These are phyloP conservation scores for Sporothrix euskadiensis DNA, from an alignment of 2,329 filamentous ascomycete species.

Conservation along the genomic window DNA sequence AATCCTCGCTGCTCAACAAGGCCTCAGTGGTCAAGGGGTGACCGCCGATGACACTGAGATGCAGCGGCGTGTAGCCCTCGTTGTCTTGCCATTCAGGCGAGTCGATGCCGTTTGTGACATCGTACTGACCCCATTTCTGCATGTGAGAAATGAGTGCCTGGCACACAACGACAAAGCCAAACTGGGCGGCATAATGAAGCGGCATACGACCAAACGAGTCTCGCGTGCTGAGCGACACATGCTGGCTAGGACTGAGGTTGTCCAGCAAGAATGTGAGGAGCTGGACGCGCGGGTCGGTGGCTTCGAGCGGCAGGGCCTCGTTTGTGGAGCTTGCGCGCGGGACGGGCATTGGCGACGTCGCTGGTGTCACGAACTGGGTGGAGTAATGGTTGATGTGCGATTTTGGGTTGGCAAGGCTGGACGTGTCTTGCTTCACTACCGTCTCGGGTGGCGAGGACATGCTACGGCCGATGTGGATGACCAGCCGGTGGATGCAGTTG, in stretches of 20 bases:
- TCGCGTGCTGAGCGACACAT: conserved; percentile 63
- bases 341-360: conserved; percentile 65
- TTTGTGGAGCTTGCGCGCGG: conserved; percentile 63
- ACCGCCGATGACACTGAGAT: conserved; percentile 88
- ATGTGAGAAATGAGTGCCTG: conserved; percentile 84
- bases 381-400: conserved; percentile 55
- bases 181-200: conserved; percentile 91
- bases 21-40: conserved; percentile 83
- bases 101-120: conserved; percentile 83
- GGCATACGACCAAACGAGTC: conserved; percentile 83
- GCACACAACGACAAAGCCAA: conserved; percentile 89
- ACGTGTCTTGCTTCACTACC: conserved; percentile 56
- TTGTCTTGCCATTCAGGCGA: conserved; percentile 86
- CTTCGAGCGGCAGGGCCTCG: conserved; percentile 65
- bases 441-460: conserved; percentile 48
- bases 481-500: conserved; percentile 88
- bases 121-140: conserved; percentile 84
- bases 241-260: conserved; percentile 66
- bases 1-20: conserved; percentile 77
- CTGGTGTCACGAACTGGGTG: conserved; percentile 76
- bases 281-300: conserved; percentile 74
- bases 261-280: conserved; percentile 66
- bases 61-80: conserved; percentile 86
- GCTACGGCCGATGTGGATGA: conserved; percentile 88
- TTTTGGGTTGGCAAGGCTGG: conserved; percentile 45